phyloP scores from a whole-genome alignment of 257 asterid species.

The Solanum rostratum region DNA sequence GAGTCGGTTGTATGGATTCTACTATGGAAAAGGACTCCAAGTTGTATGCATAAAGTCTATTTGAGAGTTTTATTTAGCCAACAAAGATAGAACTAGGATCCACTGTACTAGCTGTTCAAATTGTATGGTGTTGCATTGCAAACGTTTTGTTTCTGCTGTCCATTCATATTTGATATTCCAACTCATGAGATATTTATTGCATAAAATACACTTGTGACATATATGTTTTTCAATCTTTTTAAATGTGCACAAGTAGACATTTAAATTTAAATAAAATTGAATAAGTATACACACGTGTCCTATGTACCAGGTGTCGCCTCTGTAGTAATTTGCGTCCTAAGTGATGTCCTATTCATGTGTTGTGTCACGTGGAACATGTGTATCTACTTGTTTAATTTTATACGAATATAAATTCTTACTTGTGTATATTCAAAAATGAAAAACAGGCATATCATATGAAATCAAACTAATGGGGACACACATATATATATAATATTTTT shows the following conservation, averaged over 20 bases:
- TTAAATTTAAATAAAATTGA: neutral
- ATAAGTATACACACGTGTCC: neutral
- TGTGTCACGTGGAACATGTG: neutral
- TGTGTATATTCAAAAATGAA: neutral
- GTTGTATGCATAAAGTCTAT: neutral
- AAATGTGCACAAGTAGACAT: neutral
- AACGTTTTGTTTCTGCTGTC: neutral
- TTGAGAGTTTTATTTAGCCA: neutral
- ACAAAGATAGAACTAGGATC: neutral
- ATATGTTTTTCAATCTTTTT: neutral
- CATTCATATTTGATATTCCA: neutral
- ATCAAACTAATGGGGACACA: too few relatives aligned
- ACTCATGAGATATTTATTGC: neutral
- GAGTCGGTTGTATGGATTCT: neutral
- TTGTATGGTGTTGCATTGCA: neutral
- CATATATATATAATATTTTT: too few relatives aligned
- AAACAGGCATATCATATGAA: neutral
- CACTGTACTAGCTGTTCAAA: neutral
- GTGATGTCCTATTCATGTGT: too few relatives aligned
- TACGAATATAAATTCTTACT: too few relatives aligned
- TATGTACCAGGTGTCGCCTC: too few relatives aligned
- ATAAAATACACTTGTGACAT: neutral
- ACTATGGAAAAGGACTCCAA: neutral
- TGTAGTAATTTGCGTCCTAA: too few relatives aligned
- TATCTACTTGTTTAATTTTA: neutral